Conservation (phyloP, 1,284 basidiomycete species). For the Ustilago xerochloae region DNA sequence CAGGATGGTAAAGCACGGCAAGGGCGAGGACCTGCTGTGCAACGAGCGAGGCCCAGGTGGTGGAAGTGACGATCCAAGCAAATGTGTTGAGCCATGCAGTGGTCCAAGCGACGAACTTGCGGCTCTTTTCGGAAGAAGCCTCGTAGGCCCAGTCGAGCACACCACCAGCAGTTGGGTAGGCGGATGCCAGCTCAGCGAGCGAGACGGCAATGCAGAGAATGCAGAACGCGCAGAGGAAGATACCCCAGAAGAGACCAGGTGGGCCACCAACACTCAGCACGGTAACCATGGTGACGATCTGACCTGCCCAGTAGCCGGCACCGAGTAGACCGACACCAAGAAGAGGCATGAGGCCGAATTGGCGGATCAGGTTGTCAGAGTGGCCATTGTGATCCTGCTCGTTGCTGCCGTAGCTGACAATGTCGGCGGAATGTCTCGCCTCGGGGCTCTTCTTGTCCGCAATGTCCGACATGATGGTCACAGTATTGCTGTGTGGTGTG, state of each 20-base stretch:
- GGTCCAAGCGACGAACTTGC: conserved; percentile 37
- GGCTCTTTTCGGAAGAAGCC: conserved; percentile 24
- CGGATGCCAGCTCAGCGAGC: conserved; percentile 34
- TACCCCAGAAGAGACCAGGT: conserved; percentile 34
- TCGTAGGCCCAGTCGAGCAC: conserved; percentile 38
- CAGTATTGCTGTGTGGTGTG: too few species aligned
- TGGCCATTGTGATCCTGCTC: conserved; percentile 8
- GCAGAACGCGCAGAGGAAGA: conserved; percentile 25
- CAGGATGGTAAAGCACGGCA: conserved; percentile 27
- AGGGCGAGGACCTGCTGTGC: conserved; percentile 32
- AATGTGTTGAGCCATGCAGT: conserved; percentile 40
- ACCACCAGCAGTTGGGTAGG: conserved; percentile 26
- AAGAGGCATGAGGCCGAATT: conserved; percentile 32
- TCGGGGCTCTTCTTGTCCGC: conserved; percentile 11
- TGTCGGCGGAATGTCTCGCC: conserved; percentile 8
- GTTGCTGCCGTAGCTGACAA: conserved; percentile 13
- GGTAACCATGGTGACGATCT: conserved; percentile 38
- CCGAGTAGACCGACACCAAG: conserved; percentile 34
- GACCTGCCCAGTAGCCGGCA: conserved; percentile 35
- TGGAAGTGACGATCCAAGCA: conserved; percentile 35
- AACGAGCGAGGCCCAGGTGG: conserved; percentile 31
- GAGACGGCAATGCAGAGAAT: conserved; percentile 37
- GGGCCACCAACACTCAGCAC: conserved; percentile 30
- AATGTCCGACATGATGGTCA: conserved; percentile 17
- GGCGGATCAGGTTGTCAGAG: conserved; percentile 23